These are phyloP conservation scores for Penicillium sp. DNA, from an alignment of 2,329 filamentous ascomycete species.

Conservation along the genomic window DNA sequence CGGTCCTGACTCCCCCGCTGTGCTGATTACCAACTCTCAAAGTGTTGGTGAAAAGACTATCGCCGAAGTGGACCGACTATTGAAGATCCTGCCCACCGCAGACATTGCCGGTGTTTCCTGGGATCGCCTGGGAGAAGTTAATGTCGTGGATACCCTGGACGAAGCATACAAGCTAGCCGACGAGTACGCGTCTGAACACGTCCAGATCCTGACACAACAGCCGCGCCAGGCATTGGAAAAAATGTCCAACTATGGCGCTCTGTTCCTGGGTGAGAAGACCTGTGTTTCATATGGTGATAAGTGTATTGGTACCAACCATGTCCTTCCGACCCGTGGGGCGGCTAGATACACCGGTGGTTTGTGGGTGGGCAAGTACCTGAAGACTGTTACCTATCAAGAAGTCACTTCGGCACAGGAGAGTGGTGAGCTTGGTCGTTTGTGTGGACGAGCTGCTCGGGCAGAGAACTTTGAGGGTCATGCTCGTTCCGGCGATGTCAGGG, in stretches of 20 bases:
- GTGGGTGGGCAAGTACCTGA: constrained; percentile 62
- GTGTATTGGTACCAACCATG: constrained; percentile 63
- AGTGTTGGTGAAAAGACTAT: constrained; percentile 49
- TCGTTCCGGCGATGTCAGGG: constrained; percentile 57
- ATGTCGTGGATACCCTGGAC: constrained; percentile 51
- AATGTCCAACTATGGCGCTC: constrained; percentile 58
- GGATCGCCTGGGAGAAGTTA: constrained; percentile 55
- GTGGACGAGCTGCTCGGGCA: constrained; percentile 56
- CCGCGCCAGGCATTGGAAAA: constrained; percentile 58
- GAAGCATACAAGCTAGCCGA: constrained; percentile 56
- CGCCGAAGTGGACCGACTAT: constrained; percentile 43
- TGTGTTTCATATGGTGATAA: constrained; percentile 63
- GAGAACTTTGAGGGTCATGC: constrained; percentile 63
- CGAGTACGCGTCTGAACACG: constrained; percentile 58
- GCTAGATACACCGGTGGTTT: constrained; percentile 59
- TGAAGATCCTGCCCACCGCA: constrained; percentile 53
- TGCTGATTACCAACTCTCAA: constrained; percentile 57
- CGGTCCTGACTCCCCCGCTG: constrained; percentile 58
- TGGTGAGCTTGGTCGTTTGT: constrained; percentile 56
- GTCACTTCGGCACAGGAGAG: constrained; percentile 53
- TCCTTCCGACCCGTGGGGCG: constrained; percentile 57
- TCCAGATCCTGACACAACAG: constrained; percentile 56
- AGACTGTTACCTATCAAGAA: constrained; percentile 61
- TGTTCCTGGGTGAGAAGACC: constrained; percentile 60
- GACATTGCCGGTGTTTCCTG: constrained; percentile 54